Evolutionary conservation across 2,329 filamentous ascomycete species (phyloP).

Genomic region (Microcera coccophila): DNA sequence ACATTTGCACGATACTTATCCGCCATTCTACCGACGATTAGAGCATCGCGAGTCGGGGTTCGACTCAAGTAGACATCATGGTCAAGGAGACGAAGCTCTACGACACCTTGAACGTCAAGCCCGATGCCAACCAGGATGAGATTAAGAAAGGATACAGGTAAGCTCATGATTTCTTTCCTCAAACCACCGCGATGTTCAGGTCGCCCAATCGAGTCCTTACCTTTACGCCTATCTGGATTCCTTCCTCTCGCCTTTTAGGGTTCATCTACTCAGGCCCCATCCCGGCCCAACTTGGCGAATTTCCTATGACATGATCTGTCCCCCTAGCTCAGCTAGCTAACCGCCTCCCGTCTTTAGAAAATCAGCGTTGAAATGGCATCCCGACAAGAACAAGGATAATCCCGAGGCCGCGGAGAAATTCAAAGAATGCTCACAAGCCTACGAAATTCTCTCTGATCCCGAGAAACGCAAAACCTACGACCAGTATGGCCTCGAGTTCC

Average conservation of each 20-base stretch:
- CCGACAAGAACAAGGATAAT: conserved; percentile 97
- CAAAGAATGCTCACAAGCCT: conserved; percentile 96
- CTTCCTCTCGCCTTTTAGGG: not conserved
- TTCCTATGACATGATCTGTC: not conserved
- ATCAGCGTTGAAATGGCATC: conserved; percentile 85
- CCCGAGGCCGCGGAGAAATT: conserved; percentile 85
- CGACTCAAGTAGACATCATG: conserved; percentile 54
- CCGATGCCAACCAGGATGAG: conserved; percentile 81
- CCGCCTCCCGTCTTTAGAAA: conserved; percentile 54
- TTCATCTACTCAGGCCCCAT: no score
- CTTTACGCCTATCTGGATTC: not conserved
- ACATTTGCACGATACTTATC: no score
- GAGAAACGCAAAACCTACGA: conserved; percentile 97
- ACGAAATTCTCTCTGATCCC: conserved; percentile 95
- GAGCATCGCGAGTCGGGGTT: conserved; percentile 6
- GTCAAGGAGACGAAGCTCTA: conserved; percentile 95
- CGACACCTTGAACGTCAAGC: conserved; percentile 75
- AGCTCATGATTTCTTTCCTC: conserved; percentile 25
- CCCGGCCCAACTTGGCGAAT: no score
- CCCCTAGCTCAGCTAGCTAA: conserved; percentile 30
- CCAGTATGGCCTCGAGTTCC: conserved; percentile 88
- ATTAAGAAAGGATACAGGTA: conserved; percentile 96
- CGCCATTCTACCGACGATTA: no score
- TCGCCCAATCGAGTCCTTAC: not conserved
- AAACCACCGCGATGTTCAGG: not conserved